phyloP scores from a whole-genome alignment of 1,284 basidiomycete species.

The Cystobasidium slooffiae region DNA sequence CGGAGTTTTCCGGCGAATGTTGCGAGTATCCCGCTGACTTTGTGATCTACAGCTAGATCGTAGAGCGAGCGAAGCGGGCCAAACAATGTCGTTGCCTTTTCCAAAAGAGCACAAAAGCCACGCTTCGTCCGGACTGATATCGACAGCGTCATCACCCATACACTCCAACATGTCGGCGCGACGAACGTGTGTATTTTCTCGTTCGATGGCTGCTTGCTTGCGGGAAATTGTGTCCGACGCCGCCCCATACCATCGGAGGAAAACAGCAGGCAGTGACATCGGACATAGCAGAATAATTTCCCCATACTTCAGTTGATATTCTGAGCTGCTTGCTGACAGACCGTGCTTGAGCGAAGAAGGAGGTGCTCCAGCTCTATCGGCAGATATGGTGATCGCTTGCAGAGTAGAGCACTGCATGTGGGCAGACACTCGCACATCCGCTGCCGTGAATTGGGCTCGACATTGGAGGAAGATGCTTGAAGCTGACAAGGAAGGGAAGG shows the following conservation, averaged over 20 bases:
- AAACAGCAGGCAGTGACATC: conserved; percentile 8
- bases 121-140: not conserved
- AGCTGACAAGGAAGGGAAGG: too few relatives aligned
- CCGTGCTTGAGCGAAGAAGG: too few relatives aligned
- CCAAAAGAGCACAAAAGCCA: not conserved
- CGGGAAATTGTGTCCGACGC: not conserved
- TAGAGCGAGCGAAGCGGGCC: conserved; percentile 6
- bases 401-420: not conserved
- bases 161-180: too few relatives aligned
- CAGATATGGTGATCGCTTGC: not conserved
- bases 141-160: too few relatives aligned
- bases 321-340: too few relatives aligned
- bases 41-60: too few relatives aligned
- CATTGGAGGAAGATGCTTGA: conserved; percentile 3
- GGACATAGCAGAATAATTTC: conserved; percentile 23
- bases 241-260: conserved; percentile 31
- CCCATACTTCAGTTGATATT: not conserved
- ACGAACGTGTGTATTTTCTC: not conserved
- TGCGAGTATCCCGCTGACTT: not conserved
- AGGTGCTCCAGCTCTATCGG: too few relatives aligned
- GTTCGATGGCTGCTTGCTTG: not conserved
- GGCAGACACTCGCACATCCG: conserved; percentile 1
- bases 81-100: not conserved
- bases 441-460: conserved; percentile 3
- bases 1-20: not conserved